Base-by-base conservation (phyloP, 768 basidiomycete species). In the Tulasnella sp. region DNA sequence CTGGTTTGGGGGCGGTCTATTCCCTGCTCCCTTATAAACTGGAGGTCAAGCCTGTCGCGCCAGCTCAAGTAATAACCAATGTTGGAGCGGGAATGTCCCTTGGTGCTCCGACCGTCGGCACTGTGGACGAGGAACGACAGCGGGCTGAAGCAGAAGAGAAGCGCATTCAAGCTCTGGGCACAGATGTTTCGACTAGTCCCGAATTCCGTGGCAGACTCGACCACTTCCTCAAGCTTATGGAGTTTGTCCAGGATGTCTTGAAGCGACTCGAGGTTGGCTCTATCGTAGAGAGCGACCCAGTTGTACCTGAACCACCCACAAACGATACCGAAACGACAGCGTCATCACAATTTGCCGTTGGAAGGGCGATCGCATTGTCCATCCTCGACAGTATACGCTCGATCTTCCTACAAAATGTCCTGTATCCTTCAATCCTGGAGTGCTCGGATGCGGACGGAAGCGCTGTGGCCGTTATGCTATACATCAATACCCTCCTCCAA, bases 391-490 rank as follows among this genome's bases (percentile, higher is more conserved):
- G 89, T 14, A 78, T 96, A 8, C 81, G 86, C 34, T 75, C 79
- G 17, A 85, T 88, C 55, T 97, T 97, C 72, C 74, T 98, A 3
- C 86, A 93, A 69, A 94, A 91, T 63, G 84, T 97, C 19, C 71
- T 98, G 29, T 94, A 94, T 67, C 88, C 94, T 0, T 88, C 90
- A 8, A 80, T 98, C 49, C 74, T 96, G 46, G 93, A 97, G 66
- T 93, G 90, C 69, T 92, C 92, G 0, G 87, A 89, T 59, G 66
- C 75, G 4, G 94, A 97, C 67, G 94, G 94, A n/a, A 94, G 91
- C 60, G 87, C 92, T 0, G 84, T 96, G 1, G 92, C 94, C 8
- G 92, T 98, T 54, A 82, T 97, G 79, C 89, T 86, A 14, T 97
- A 98, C 66, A 81, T 97, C 61, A 90, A 96, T 62, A 79, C 89